Conservation (phyloP, 129 eudicot genomes). For the Gnaphalium uliginosum region DNA sequence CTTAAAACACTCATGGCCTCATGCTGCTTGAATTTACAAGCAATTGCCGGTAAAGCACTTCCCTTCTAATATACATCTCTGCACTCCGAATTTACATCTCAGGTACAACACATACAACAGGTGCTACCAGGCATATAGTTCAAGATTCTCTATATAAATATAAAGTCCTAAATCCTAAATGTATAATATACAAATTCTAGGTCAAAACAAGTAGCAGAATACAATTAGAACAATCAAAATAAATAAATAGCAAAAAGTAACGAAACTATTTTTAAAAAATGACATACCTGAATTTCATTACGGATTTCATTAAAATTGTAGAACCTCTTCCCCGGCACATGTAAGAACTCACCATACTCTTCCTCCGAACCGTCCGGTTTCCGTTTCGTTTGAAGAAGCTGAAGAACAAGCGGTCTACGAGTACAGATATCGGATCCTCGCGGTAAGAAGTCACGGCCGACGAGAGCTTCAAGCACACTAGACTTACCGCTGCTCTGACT, state of each 20-base stretch:
- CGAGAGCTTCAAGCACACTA: slow-evolving; percentile 21
- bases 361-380: slow-evolving; percentile 12
- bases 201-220: slow-evolving; percentile 10
- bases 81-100: background rate
- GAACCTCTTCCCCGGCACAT: slow-evolving; percentile 20
- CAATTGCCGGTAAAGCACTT: background rate
- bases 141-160: background rate
- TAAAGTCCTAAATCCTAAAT: background rate
- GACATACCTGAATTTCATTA: slow-evolving; percentile 10
- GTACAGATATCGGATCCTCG: slow-evolving; percentile 9
- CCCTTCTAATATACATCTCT: background rate
- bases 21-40: background rate
- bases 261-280: background rate
- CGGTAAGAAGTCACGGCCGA: slow-evolving; percentile 17
- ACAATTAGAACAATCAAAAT: background rate
- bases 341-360: slow-evolving; percentile 17
- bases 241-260: background rate
- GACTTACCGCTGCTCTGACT: slow-evolving; percentile 20
- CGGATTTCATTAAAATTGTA: slow-evolving; percentile 8
- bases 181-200: background rate
- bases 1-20: slow-evolving; percentile 8
- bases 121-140: background rate
- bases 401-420: slow-evolving; percentile 19
- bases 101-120: background rate
- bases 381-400: slow-evolving; percentile 18